Evolutionary conservation across 257 asterid genomes (phyloP).

Genomic region (Gentiana macrophylla): DNA sequence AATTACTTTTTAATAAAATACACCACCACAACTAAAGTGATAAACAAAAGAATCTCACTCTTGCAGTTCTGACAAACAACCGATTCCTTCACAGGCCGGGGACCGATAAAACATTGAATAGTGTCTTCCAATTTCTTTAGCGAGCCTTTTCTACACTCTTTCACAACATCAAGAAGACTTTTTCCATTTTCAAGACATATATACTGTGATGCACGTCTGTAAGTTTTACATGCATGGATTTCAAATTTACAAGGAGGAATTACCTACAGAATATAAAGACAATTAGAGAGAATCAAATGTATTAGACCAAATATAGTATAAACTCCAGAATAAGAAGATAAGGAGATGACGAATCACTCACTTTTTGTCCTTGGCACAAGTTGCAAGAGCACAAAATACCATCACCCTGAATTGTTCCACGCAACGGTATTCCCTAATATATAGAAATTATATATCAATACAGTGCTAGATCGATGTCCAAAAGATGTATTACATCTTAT

Average conservation of each 20-base stretch:
- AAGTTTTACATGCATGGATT: constrained; percentile 88
- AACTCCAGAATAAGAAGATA: constrained; percentile 3
- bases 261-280: constrained; percentile 32
- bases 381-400: constrained; percentile 89
- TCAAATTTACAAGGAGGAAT: constrained; percentile 94
- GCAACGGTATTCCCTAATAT: constrained; percentile 39
- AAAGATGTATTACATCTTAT: too few species aligned
- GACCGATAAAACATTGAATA: constrained; percentile 68
- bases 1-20: not conserved
- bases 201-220: constrained; percentile 92
- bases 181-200: constrained; percentile 92
- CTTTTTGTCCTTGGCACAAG: constrained; percentile 67
- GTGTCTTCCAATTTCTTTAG: constrained; percentile 68
- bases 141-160: constrained; percentile 76
- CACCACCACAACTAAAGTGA: too few species aligned
- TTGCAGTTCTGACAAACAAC: constrained; percentile 61
- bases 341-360: constrained; percentile 24
- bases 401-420: constrained; percentile 77
- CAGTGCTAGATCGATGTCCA: too few species aligned
- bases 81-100: constrained; percentile 67
- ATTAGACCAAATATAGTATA: too few species aligned
- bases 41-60: constrained; percentile 32
- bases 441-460: too few species aligned
- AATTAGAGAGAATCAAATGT: constrained; percentile 3
- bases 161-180: constrained; percentile 90